A percentile compares a stretch with the other conserved stretches of the same genome.
These are phyloP conservation scores for Colletotrichum eremochloae DNA, from an alignment of 2,329 filamentous ascomycete species.

Conservation along the genomic window DNA sequence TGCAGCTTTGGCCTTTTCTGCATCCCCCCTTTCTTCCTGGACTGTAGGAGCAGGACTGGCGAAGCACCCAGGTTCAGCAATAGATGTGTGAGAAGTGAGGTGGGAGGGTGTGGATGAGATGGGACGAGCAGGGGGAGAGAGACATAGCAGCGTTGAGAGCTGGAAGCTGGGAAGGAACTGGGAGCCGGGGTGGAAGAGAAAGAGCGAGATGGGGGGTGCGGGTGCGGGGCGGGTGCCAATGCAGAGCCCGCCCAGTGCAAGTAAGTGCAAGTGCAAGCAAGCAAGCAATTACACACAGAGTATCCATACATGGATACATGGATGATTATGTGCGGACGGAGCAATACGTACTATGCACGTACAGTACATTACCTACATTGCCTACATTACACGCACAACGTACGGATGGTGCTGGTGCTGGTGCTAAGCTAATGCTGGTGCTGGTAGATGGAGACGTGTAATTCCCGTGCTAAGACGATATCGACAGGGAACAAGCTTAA, in stretches of 20 bases:
- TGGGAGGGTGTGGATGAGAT: not conserved
- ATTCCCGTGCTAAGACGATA: slow-evolving; percentile 10
- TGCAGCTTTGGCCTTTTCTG: slow-evolving; percentile 12
- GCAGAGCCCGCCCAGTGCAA: not conserved
- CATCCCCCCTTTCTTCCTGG: not conserved
- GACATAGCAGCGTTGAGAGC: slow-evolving; percentile 3
- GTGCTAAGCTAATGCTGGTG: not conserved
- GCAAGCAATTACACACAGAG: not conserved
- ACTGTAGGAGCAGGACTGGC: not conserved
- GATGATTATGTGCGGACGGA: too few relatives aligned
- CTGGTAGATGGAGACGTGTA: slow-evolving; percentile 11
- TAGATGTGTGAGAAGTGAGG: not conserved
- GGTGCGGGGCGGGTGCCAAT: slow-evolving; percentile 3
- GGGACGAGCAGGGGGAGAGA: not conserved
- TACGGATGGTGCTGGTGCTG: too few relatives aligned
- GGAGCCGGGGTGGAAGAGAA: slow-evolving; percentile 4
- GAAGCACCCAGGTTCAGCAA: not conserved
- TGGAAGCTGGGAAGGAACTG: not conserved
- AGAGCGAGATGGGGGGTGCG: slow-evolving; percentile 5
- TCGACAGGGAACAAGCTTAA: slow-evolving; percentile 36
- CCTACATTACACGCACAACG: too few relatives aligned
- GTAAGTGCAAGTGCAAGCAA: too few relatives aligned
- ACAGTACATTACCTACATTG: too few relatives aligned
- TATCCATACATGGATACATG: too few relatives aligned
- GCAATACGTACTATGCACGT: too few relatives aligned